Evolutionary conservation across 2,329 filamentous ascomycete genomes (phyloP), one percentile per base, ranked within the genome.

Genomic region (Pyrenophora teres): DNA sequence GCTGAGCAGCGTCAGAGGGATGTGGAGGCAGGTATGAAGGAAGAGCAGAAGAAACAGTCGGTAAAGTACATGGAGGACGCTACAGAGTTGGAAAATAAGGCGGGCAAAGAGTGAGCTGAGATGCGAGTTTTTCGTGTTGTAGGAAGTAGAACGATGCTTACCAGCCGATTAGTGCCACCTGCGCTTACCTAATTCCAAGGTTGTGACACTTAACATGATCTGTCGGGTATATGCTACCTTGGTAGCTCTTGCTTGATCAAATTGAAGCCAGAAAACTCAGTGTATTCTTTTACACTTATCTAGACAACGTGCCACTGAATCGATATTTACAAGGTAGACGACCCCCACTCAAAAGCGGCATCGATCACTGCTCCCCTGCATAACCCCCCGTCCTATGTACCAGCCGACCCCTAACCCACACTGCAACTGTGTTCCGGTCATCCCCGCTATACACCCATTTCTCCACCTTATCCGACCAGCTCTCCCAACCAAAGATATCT

Each of bases 391-490:
- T 72, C 39, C 15, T 42, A 76, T 96, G 91, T 40, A 97, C 94
- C 72, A 95, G 74, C 57, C 85, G 77, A 2, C 94, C 94, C 69
- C 82, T 86, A 1, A 97, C 92, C 93, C 93, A 99, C 4, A 99
- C 94, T 62, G 82, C 86, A 64, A 81, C 82, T 2, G 92, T 93
- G 73, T 97, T 97, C 62, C 93, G 81, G 75, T 97, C 94, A 77
- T 97, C 92, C 0, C 94, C 94, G 60, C 85, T 89, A 76, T 89
- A 99, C 55, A 97, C 79, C 94, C 94, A 99, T 79, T 99, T 99
- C 45, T 90, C 89, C 9, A 97, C 77, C 67, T 80, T 84, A 66
- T 97, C 90, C 33, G 88, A 84, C 90, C 89, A 95, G n/a, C 69
- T 83, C 81, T 97, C 93, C 83, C 87, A 91, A 1, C 92, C 92